Evolutionary conservation across 2,329 filamentous ascomycete genomes (phyloP).

Genomic region (Trichoderma sp.): DNA sequence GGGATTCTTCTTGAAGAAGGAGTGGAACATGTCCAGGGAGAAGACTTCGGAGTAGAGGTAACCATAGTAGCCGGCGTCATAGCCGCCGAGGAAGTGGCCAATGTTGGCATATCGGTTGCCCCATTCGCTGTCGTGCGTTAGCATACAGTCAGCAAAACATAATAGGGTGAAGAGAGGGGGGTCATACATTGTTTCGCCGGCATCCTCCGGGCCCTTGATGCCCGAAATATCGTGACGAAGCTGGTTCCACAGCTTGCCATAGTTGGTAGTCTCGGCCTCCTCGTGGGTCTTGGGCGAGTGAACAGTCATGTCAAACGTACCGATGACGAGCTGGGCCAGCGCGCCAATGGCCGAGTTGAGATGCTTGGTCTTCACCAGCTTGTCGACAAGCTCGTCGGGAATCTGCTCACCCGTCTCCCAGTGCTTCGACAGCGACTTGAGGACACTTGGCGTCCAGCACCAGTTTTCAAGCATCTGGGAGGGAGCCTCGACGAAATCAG

Average conservation of each 20-base stretch:
- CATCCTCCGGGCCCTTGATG: slow-evolving; percentile 71
- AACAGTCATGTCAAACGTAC: slow-evolving; percentile 81
- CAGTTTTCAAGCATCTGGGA: slow-evolving; percentile 77
- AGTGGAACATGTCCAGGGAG: slow-evolving; percentile 83
- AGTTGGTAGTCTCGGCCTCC: slow-evolving; percentile 66
- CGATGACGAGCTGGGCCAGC: slow-evolving; percentile 76
- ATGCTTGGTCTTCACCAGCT: slow-evolving; percentile 75
- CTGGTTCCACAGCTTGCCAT: slow-evolving; percentile 70
- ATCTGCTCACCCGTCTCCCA: slow-evolving; percentile 71
- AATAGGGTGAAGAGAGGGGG: background rate
- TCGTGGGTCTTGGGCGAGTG: slow-evolving; percentile 71
- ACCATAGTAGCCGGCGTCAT: slow-evolving; percentile 83
- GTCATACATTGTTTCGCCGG: slow-evolving; percentile 56
- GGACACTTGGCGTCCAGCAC: slow-evolving; percentile 69
- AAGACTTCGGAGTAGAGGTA: slow-evolving; percentile 78
- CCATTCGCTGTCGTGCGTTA: slow-evolving; percentile 58
- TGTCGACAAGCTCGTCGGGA: slow-evolving; percentile 72
- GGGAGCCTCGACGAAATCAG: slow-evolving; percentile 72
- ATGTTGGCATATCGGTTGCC: slow-evolving; percentile 79
- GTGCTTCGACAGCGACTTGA: slow-evolving; percentile 70
- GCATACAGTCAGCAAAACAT: slow-evolving; percentile 16
- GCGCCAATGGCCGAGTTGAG: slow-evolving; percentile 81
- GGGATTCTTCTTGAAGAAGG: slow-evolving; percentile 74
- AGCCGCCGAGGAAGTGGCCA: slow-evolving; percentile 80
- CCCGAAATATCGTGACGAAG: slow-evolving; percentile 72